Percentiles rank a stretch among this genome's conserved stretches.
Conservation (phyloP, 495 filamentous ascomycete genomes). For the Penicillium bialowiezense region DNA sequence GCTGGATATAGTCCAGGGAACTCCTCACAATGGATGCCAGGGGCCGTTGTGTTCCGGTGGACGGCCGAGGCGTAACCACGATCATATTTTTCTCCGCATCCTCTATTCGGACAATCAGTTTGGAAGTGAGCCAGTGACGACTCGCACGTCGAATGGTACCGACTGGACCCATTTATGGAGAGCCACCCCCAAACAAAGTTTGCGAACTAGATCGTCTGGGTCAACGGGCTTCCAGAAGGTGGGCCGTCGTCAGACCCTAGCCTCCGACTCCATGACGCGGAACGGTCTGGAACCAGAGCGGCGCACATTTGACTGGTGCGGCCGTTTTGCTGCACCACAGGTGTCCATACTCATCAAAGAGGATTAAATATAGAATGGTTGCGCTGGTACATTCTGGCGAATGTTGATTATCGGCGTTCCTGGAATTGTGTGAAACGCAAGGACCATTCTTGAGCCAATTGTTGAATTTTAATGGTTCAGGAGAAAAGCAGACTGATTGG, state of each 20-base stretch:
- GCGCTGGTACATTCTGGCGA: too few relatives aligned
- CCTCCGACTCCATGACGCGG: neutral
- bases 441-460: neutral
- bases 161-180: neutral
- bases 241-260: conserved; percentile 4
- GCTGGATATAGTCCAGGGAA: neutral
- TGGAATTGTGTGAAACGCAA: neutral
- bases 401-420: too few relatives aligned
- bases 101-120: neutral
- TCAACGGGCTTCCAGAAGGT: neutral
- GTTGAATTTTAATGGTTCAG: conserved; percentile 6
- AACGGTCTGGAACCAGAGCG: conserved; percentile 1
- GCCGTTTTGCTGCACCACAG: too few relatives aligned
- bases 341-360: too few relatives aligned
- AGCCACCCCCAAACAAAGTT: neutral
- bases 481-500: conserved; percentile 4
- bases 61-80: neutral
- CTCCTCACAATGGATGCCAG: neutral
- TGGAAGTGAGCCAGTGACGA: too few relatives aligned
- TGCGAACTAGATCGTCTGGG: neutral
- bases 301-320: neutral
- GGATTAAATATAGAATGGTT: too few relatives aligned
- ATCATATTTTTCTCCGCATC: neutral
- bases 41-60: conserved; percentile 1
- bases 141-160: too few relatives aligned